A percentile compares a stretch with the other conserved stretches of the same genome.
Conservation (phyloP, 768 basidiomycete genomes). For the Hydnomerulius pinastri region DNA sequence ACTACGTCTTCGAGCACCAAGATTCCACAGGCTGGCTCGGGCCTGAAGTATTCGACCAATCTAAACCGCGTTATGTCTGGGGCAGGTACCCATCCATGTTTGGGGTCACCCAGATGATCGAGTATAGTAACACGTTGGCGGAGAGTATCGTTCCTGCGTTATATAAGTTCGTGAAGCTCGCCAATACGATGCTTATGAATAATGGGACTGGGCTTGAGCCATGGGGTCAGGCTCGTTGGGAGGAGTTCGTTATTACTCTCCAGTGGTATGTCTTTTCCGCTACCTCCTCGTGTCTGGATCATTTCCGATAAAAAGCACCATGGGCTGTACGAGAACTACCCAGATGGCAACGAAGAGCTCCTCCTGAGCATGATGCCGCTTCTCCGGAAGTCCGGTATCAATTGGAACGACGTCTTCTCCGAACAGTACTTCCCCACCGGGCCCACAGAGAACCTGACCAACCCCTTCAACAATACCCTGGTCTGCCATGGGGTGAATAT, state of each 20-base stretch:
- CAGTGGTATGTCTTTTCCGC: slow-evolving; percentile 50
- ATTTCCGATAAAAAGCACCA: neutral
- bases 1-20: too few relatives aligned
- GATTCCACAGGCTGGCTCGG: too few relatives aligned
- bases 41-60: too few relatives aligned
- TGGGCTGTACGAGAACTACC: slow-evolving; percentile 5
- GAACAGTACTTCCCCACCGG: too few relatives aligned
- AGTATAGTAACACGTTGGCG: slow-evolving; percentile 1
- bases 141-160: slow-evolving; percentile 3
- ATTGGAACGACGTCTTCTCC: too few relatives aligned
- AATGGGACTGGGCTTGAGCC: slow-evolving; percentile 51
- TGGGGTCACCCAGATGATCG: slow-evolving; percentile 2
- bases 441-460: too few relatives aligned
- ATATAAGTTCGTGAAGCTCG: slow-evolving; percentile 52
- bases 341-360: slow-evolving; percentile 1
- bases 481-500: slow-evolving; percentile 66
- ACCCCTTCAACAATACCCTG: slow-evolving; percentile 45
- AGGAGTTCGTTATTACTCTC: slow-evolving; percentile 56
- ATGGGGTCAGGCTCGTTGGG: slow-evolving; percentile 59
- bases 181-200: slow-evolving; percentile 57
- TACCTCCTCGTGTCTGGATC: neutral
- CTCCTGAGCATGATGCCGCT: neutral
- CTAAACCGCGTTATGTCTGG: too few relatives aligned
- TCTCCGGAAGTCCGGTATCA: too few relatives aligned
- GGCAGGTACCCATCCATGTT: slow-evolving; percentile 7